Percentiles rank a stretch among this genome's conserved stretches.
These are phyloP conservation scores for Wickerhamiella infanticola DNA, from an alignment of 1,139 yeast genomes.

Conservation along the genomic window DNA sequence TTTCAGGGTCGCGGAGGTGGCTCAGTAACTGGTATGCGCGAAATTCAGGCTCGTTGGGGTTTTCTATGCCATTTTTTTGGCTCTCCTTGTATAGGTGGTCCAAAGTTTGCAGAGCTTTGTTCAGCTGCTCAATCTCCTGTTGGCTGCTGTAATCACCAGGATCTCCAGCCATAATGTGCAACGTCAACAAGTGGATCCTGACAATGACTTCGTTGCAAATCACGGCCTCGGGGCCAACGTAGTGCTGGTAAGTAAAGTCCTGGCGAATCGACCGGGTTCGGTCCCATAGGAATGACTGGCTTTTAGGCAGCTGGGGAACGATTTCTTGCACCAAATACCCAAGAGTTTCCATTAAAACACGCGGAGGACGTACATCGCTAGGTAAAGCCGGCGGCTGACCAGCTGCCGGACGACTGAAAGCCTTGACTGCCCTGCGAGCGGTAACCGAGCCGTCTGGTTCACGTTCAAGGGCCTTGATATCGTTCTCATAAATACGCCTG, in stretches of 20 bases:
- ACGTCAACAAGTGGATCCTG: slow-evolving; percentile 64
- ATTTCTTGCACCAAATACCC: slow-evolving; percentile 53
- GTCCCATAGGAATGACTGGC: slow-evolving; percentile 95
- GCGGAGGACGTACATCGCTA: slow-evolving; percentile 92
- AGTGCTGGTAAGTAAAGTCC: slow-evolving; percentile 92
- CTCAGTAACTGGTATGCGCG: slow-evolving; percentile 74
- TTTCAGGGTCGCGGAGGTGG: slow-evolving; percentile 71
- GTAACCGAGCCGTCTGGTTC: slow-evolving; percentile 53
- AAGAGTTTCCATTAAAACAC: slow-evolving; percentile 46
- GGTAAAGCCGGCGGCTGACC: slow-evolving; percentile 98
- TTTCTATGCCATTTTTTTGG: slow-evolving; percentile 28
- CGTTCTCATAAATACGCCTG: slow-evolving; percentile 75
- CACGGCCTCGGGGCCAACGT: slow-evolving; percentile 83
- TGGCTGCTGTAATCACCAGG: slow-evolving; percentile 68
- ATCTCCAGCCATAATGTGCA: slow-evolving; percentile 71
- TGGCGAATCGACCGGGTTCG: slow-evolving; percentile 95
- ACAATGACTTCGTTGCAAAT: slow-evolving; percentile 89
- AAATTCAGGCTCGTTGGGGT: slow-evolving; percentile 75
- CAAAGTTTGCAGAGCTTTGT: slow-evolving; percentile 78
- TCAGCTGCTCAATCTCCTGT: slow-evolving; percentile 88
- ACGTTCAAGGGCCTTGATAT: slow-evolving; percentile 65
- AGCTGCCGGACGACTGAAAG: slow-evolving; percentile 94
- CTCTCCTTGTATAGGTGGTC: slow-evolving; percentile 78
- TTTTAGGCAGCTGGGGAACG: slow-evolving; percentile 54
- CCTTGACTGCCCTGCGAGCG: slow-evolving; percentile 58